A percentile compares a stretch with the other conserved stretches of the same genome.
These are phyloP conservation scores for Colletotrichum eleusines DNA, from an alignment of 2,329 filamentous ascomycete species.

Conservation along the genomic window DNA sequence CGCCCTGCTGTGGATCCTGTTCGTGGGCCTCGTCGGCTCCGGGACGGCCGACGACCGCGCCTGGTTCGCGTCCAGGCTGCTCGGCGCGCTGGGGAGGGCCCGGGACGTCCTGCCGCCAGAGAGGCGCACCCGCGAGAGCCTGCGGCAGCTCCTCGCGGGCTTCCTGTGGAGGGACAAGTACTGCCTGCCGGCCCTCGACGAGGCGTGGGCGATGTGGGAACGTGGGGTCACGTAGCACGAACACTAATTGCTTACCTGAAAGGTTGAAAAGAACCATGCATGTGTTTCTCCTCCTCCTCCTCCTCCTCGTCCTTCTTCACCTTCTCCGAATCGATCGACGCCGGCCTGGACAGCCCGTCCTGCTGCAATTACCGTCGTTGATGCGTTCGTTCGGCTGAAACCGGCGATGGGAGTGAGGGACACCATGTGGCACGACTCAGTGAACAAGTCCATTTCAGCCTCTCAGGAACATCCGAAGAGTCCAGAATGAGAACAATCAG, in stretches of 20 bases:
- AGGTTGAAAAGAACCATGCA: no score
- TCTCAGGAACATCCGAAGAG: background rate
- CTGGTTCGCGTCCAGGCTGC: conserved; percentile 25
- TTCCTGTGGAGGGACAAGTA: conserved; percentile 50
- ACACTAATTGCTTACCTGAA: no score
- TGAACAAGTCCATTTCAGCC: background rate
- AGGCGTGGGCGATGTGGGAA: conserved; percentile 24
- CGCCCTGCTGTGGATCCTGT: conserved; percentile 40
- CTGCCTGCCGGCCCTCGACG: conserved; percentile 34
- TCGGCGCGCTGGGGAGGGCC: conserved; percentile 20
- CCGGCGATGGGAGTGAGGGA: background rate
- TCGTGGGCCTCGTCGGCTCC: conserved; percentile 39
- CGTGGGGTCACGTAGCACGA: conserved; percentile 5
- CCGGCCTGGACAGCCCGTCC: conserved; percentile 9
- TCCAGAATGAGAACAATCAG: no score
- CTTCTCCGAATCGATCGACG: background rate
- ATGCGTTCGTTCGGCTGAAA: conserved; percentile 36
- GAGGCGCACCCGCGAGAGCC: conserved; percentile 13
- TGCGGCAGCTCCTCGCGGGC: conserved; percentile 24
- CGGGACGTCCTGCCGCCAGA: conserved; percentile 23
- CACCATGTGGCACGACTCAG: conserved; percentile 16
- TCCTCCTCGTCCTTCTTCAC: no score
- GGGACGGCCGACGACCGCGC: conserved; percentile 16
- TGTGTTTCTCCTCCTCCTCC: no score
- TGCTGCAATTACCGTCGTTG: conserved; percentile 25